Conservation (phyloP, 2,329 filamentous ascomycete genomes). For the Aureobasidium vineae region DNA sequence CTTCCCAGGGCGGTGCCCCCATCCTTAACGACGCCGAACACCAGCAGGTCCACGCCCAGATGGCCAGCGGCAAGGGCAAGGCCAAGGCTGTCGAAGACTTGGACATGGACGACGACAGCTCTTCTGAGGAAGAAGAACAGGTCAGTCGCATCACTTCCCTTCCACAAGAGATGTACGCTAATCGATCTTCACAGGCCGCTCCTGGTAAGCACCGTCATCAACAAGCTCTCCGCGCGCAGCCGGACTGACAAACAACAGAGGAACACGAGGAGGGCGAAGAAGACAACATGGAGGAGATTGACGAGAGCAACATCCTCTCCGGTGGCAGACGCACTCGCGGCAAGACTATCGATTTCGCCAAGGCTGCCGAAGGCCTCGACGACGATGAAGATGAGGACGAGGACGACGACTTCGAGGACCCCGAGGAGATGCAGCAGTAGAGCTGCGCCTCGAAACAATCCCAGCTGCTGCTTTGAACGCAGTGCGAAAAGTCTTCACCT, state of each 20-base stretch:
- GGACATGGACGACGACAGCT: constrained; percentile 67
- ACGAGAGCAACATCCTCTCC: constrained; percentile 79
- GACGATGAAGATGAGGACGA: constrained; percentile 76
- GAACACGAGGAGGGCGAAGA: constrained; percentile 70
- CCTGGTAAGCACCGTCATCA: constrained; percentile 21
- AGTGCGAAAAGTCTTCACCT: constrained; percentile 15
- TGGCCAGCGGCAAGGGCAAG: constrained; percentile 76
- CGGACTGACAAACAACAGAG: constrained; percentile 24
- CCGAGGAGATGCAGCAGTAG: constrained; percentile 66
- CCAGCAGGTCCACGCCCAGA: constrained; percentile 38
- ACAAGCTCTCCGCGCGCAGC: not conserved
- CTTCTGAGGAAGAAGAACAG: constrained; percentile 65
- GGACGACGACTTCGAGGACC: constrained; percentile 64
- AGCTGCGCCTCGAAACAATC: not conserved
- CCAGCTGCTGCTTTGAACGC: not conserved
- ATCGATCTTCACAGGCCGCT: constrained; percentile 4
- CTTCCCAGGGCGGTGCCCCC: constrained; percentile 29
- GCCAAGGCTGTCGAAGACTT: constrained; percentile 60
- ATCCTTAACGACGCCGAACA: constrained; percentile 32
- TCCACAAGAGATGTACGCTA: constrained; percentile 20
- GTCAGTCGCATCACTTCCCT: constrained; percentile 32
- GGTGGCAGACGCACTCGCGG: constrained; percentile 83
- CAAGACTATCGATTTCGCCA: constrained; percentile 87
- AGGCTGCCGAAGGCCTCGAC: constrained; percentile 77
- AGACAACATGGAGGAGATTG: constrained; percentile 86